Evolutionary conservation across 352 stramenopile genomes (phyloP).

Genomic region (Globisporangium nunn): DNA sequence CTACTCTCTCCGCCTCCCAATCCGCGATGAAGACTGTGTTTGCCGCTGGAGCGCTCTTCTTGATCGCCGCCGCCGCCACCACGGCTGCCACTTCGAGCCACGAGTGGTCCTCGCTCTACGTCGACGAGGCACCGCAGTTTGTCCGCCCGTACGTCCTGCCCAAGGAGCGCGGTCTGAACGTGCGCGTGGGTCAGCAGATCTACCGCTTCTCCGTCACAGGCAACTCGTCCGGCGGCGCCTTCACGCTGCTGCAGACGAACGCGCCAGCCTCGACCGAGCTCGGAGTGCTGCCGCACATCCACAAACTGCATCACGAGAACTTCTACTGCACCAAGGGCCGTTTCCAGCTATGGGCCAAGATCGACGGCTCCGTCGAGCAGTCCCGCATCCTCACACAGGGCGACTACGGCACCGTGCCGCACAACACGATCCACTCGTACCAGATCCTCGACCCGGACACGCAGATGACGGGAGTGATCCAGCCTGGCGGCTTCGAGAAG

Average conservation of each 20-base stretch:
- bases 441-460: constrained; percentile 48
- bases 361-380: constrained; percentile 26
- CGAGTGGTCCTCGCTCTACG: constrained; percentile 24
- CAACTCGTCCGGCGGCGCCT: constrained; percentile 30
- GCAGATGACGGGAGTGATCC: constrained; percentile 50
- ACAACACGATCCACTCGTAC: constrained; percentile 55
- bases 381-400: constrained; percentile 40
- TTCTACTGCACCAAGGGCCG: constrained; percentile 50
- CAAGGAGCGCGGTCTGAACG: constrained; percentile 31
- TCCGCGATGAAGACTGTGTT: constrained; percentile 7
- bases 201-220: constrained; percentile 50
- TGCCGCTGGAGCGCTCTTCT: constrained; percentile 4
- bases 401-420: constrained; percentile 45
- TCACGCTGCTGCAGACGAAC: constrained; percentile 38
- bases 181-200: constrained; percentile 33
- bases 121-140: constrained; percentile 31
- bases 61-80: background rate
- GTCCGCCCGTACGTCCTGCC: constrained; percentile 39
- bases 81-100: background rate
- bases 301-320: constrained; percentile 55
- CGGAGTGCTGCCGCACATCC: constrained; percentile 43
- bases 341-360: constrained; percentile 43
- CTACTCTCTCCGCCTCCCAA: background rate
- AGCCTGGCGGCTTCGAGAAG: constrained; percentile 41
- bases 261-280: constrained; percentile 37